These are phyloP conservation scores for Phytophthora ramorum DNA, from an alignment of 352 stramenopile genomes.

Conservation along the genomic window DNA sequence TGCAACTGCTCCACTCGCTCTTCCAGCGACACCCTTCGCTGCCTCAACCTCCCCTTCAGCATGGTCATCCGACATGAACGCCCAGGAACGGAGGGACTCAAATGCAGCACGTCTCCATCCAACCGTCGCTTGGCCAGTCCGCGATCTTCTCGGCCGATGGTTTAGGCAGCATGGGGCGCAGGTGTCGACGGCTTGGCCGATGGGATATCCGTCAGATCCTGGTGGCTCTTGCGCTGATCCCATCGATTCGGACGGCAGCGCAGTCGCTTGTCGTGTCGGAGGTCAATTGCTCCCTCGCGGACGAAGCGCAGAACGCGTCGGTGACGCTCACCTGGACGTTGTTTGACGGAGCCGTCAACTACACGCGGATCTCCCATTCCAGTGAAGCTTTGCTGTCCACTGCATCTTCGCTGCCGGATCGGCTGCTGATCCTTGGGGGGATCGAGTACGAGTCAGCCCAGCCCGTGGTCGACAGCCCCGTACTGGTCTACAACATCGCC, in stretches of 20 bases:
- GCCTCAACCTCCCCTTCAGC: constrained; percentile 1
- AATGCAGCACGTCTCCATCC: constrained; percentile 4
- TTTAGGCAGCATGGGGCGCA: neutral
- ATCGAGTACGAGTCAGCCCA: constrained; percentile 79
- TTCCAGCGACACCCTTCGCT: constrained; percentile 9
- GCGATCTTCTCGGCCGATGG: constrained; percentile 19
- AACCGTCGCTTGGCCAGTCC: constrained; percentile 28
- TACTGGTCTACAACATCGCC: constrained; percentile 58
- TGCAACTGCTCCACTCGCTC: constrained; percentile 22
- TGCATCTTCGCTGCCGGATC: constrained; percentile 17
- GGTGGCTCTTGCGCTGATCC: neutral
- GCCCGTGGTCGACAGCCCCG: constrained; percentile 58
- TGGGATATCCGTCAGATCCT: constrained; percentile 3
- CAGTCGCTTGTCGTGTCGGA: constrained; percentile 35
- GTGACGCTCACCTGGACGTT: constrained; percentile 44
- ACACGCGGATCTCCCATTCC: constrained; percentile 62
- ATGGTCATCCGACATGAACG: constrained; percentile 22
- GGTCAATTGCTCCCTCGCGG: constrained; percentile 38
- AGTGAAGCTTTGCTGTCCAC: constrained; percentile 33
- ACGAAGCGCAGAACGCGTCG: constrained; percentile 47
- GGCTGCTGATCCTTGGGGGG: constrained; percentile 63
- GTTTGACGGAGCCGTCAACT: constrained; percentile 39
- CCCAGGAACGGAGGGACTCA: constrained; percentile 1
- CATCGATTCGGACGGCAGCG: neutral
- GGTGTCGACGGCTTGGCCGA: neutral